phyloP scores from a whole-genome alignment of 2,329 filamentous ascomycete genomes.

The Teratosphaeria viscida region DNA sequence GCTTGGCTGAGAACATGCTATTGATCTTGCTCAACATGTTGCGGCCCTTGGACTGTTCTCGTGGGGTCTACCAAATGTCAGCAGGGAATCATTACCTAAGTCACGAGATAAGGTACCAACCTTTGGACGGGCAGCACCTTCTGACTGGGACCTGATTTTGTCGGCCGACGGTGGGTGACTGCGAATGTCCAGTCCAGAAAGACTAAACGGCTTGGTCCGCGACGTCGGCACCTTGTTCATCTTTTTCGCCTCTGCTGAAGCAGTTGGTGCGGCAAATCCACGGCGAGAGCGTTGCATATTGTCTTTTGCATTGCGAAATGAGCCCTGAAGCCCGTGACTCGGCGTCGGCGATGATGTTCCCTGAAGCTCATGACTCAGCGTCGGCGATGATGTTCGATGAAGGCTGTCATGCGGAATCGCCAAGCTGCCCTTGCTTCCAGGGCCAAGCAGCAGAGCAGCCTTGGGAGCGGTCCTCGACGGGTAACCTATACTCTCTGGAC shows the following conservation, averaged over 20 bases:
- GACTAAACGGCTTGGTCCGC: neutral
- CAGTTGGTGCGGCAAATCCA: constrained; percentile 12
- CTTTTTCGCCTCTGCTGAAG: constrained; percentile 13
- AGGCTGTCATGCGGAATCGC: neutral
- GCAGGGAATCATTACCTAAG: neutral
- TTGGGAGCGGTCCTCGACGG: constrained; percentile 11
- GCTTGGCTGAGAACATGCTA: constrained; percentile 18
- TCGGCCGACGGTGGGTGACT: constrained; percentile 4
- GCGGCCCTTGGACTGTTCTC: constrained; percentile 19
- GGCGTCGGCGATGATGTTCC: constrained; percentile 15
- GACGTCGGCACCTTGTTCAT: constrained; percentile 6
- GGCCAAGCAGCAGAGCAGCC: constrained; percentile 1
- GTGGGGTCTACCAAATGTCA: constrained; percentile 4
- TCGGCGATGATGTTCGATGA: constrained; percentile 14
- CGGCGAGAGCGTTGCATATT: neutral
- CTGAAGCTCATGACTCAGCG: constrained; percentile 10
- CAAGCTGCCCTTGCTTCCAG: neutral
- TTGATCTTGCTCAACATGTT: constrained; percentile 20
- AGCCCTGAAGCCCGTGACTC: constrained; percentile 10
- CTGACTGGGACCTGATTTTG: neutral
- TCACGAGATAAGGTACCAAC: neutral
- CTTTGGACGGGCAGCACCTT: neutral
- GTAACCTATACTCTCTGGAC: constrained; percentile 11
- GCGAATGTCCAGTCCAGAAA: constrained; percentile 1
- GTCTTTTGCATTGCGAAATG: constrained; percentile 8